Percentiles rank a stretch among this genome's conserved stretches.
phyloP scores from a whole-genome alignment of 2,329 filamentous ascomycete species.

The Onygenales sp. region DNA sequence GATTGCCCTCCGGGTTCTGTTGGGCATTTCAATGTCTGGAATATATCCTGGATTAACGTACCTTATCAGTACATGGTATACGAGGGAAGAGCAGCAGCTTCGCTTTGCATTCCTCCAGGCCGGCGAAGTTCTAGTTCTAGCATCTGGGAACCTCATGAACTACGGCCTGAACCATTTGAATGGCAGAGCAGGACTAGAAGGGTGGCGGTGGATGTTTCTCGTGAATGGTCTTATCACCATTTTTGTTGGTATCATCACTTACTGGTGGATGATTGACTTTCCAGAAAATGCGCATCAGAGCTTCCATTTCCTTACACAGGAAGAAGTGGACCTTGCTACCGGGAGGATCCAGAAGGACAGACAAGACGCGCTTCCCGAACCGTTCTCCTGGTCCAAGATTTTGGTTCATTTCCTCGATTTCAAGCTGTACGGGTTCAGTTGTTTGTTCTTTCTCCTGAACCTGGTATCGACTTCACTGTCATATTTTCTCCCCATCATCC shows the following conservation, averaged over 20 bases:
- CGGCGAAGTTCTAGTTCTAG: constrained; percentile 55
- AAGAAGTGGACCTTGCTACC: constrained; percentile 49
- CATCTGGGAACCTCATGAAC: constrained; percentile 58
- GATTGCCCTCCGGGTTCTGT: constrained; percentile 56
- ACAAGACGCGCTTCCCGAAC: constrained; percentile 48
- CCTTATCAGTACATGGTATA: constrained; percentile 50
- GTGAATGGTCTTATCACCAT: constrained; percentile 55
- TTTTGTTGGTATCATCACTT: constrained; percentile 50
- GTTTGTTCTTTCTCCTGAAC: constrained; percentile 58
- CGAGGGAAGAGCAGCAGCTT: constrained; percentile 54
- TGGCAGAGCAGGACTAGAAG: constrained; percentile 45
- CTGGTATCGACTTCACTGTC: constrained; percentile 55
- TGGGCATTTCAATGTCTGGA: constrained; percentile 52
- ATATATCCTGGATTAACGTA: constrained; percentile 38
- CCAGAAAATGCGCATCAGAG: constrained; percentile 51
- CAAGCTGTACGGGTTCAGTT: constrained; percentile 57
- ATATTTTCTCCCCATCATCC: constrained; percentile 56
- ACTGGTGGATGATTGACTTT: constrained; percentile 64
- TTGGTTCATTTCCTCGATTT: constrained; percentile 48
- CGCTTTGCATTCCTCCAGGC: constrained; percentile 57
- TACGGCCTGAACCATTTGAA: constrained; percentile 58
- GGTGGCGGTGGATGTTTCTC: constrained; percentile 62
- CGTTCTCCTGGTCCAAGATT: constrained; percentile 47
- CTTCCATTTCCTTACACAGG: constrained; percentile 47
- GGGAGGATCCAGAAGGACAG: constrained; percentile 52